Evolutionary conservation across 768 basidiomycete species (phyloP).

Genomic region (Mycena belliarum): DNA sequence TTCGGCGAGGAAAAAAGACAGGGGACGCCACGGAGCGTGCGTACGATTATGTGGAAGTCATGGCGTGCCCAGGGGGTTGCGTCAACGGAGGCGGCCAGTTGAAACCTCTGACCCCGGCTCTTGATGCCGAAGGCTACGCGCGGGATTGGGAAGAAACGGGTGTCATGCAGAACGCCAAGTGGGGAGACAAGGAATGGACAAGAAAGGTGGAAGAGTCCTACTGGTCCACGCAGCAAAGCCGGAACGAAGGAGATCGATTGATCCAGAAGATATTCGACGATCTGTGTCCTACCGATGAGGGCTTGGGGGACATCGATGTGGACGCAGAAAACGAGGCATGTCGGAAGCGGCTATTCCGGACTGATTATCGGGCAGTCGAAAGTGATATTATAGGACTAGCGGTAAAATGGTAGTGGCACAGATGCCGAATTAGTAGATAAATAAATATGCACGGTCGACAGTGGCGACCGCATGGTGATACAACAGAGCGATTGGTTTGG

Average conservation of each 20-base stretch:
- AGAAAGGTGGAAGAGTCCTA: constrained; percentile 79
- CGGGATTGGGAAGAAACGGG: constrained; percentile 58
- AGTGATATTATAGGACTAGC: constrained; percentile 78
- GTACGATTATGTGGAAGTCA: constrained; percentile 95
- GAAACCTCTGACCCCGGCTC: constrained; percentile 32
- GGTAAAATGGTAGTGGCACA: constrained; percentile 65
- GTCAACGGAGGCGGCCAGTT: constrained; percentile 97
- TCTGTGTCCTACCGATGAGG: constrained; percentile 30
- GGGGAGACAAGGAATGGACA: constrained; percentile 86
- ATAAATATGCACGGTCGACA: constrained; percentile 12
- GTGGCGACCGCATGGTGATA: too few species aligned
- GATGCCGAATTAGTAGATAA: constrained; percentile 6
- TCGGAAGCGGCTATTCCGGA: constrained; percentile 61
- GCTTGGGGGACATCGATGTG: constrained; percentile 38
- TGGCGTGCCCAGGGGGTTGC: constrained; percentile 98
- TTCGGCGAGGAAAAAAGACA: constrained; percentile 34
- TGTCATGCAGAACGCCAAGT: constrained; percentile 55
- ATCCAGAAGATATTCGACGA: constrained; percentile 31
- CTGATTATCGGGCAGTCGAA: constrained; percentile 82
- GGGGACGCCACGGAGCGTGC: constrained; percentile 40
- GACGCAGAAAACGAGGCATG: constrained; percentile 45
- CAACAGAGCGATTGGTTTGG: constrained; percentile 8
- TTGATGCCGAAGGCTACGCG: constrained; percentile 65
- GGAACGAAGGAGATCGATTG: constrained; percentile 35
- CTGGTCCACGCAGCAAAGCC: constrained; percentile 46